phyloP scores from a whole-genome alignment of 345 rosid genomes.

The Moricandia arvensis region DNA sequence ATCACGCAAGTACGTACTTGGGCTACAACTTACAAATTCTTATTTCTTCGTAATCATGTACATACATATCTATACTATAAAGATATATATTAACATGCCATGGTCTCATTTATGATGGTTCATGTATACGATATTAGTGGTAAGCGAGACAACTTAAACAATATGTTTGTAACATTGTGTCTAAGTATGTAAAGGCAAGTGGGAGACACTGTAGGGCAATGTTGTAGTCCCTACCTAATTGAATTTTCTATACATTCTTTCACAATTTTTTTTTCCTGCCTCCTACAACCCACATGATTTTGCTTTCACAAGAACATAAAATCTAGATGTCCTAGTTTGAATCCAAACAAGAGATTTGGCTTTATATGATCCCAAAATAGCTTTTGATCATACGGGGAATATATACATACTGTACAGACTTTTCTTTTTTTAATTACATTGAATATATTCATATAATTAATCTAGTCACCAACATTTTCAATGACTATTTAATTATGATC shows the following conservation, averaged over 20 bases:
- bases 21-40: slow-evolving; percentile 28
- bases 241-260: slow-evolving; percentile 27
- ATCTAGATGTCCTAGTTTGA: slow-evolving; percentile 18
- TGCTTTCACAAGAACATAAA: slow-evolving; percentile 26
- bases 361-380: not conserved
- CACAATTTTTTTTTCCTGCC: slow-evolving; percentile 8
- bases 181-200: slow-evolving; percentile 35
- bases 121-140: slow-evolving; percentile 1
- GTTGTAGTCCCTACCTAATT: slow-evolving; percentile 35
- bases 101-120: not conserved
- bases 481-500: not conserved
- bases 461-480: not conserved
- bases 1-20: slow-evolving; percentile 28
- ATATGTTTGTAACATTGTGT: slow-evolving; percentile 25
- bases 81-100: not conserved
- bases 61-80: not conserved
- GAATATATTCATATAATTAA: not conserved
- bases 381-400: not conserved
- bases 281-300: slow-evolving; percentile 35
- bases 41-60: slow-evolving; percentile 22
- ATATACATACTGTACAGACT: not conserved
- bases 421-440: not conserved
- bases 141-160: slow-evolving; percentile 17
- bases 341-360: slow-evolving; percentile 17
- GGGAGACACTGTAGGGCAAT: slow-evolving; percentile 38